phyloP scores from a whole-genome alignment of 805 yeast species.

The Saturnispora halmiae region DNA sequence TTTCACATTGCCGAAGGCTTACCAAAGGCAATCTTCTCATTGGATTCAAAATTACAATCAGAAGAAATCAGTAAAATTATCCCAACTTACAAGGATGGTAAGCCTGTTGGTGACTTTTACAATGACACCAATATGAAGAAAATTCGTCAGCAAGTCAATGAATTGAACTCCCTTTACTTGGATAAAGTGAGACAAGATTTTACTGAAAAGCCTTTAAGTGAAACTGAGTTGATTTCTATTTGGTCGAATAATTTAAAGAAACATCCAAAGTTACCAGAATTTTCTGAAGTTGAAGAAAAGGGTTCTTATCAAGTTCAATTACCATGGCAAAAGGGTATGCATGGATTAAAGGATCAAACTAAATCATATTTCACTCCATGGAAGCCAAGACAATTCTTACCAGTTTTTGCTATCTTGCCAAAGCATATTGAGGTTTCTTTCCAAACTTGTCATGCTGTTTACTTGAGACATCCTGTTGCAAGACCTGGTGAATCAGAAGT shows the following conservation, averaged over 20 bases:
- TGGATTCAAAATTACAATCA: slow-evolving; percentile 34
- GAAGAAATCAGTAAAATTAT: slow-evolving; percentile 41
- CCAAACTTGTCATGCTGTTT: slow-evolving; percentile 92
- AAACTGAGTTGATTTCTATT: slow-evolving; percentile 23
- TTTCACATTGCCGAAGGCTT: slow-evolving; percentile 29
- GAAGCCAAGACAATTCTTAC: slow-evolving; percentile 88
- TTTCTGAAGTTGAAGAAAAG: slow-evolving; percentile 26
- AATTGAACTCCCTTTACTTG: slow-evolving; percentile 26
- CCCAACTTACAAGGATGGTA: slow-evolving; percentile 25
- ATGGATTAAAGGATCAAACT: slow-evolving; percentile 67
- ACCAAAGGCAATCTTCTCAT: slow-evolving; percentile 20
- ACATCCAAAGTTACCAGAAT: slow-evolving; percentile 34
- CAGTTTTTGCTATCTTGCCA: slow-evolving; percentile 88
- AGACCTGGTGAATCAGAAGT: slow-evolving; percentile 96
- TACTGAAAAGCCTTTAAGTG: slow-evolving; percentile 20
- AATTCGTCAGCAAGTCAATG: slow-evolving; percentile 27
- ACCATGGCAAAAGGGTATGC: slow-evolving; percentile 77
- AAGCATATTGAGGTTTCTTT: slow-evolving; percentile 86
- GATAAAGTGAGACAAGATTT: slow-evolving; percentile 26
- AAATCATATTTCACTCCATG: slow-evolving; percentile 94
- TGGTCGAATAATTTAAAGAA: slow-evolving; percentile 42
- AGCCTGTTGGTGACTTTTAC: slow-evolving; percentile 22
- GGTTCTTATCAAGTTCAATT: slow-evolving; percentile 38
- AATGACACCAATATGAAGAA: slow-evolving; percentile 26
- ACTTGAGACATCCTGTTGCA: slow-evolving; percentile 92